Conservation (phyloP, 179 eudicot species). For the Gypsophila paniculata region DNA sequence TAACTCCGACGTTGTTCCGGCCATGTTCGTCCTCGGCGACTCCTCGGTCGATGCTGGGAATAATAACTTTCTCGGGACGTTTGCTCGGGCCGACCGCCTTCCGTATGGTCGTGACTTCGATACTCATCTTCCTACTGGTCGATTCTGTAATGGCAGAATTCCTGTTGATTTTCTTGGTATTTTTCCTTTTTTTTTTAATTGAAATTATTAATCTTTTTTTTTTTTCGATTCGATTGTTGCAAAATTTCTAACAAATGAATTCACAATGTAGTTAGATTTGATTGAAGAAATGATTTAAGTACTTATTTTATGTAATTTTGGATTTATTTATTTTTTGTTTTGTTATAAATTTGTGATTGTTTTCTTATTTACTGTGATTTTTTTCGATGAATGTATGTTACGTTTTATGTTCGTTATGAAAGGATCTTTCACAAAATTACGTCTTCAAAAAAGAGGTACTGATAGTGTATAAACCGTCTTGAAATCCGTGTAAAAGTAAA, state of each 20-base stretch:
- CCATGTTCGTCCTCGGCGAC: constrained; percentile 25
- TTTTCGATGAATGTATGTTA: too few relatives aligned
- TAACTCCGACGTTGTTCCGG: constrained; percentile 1
- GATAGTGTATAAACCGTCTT: too few relatives aligned
- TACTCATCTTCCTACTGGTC: constrained; percentile 53
- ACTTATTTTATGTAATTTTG: too few relatives aligned
- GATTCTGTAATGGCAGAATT: constrained; percentile 49
- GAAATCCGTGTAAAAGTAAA: too few relatives aligned
- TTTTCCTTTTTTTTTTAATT: not conserved
- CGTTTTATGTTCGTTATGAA: not conserved
- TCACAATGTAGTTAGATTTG: too few relatives aligned
- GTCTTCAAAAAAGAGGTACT: too few relatives aligned
- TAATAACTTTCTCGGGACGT: constrained; percentile 29
- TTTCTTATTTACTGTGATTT: too few relatives aligned
- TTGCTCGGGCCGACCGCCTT: constrained; percentile 50
- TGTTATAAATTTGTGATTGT: too few relatives aligned
- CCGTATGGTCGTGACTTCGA: constrained; percentile 80
- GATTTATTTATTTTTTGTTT: too few relatives aligned
- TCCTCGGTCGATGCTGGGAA: constrained; percentile 31
- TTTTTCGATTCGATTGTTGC: not conserved
- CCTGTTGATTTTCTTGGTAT: constrained; percentile 28
- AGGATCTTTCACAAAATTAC: too few relatives aligned
- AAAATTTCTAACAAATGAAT: not conserved
- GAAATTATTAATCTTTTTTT: not conserved
- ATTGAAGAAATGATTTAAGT: too few relatives aligned